Conservation (phyloP, 2,329 filamentous ascomycete genomes). For the Fusarium incarnatum region DNA sequence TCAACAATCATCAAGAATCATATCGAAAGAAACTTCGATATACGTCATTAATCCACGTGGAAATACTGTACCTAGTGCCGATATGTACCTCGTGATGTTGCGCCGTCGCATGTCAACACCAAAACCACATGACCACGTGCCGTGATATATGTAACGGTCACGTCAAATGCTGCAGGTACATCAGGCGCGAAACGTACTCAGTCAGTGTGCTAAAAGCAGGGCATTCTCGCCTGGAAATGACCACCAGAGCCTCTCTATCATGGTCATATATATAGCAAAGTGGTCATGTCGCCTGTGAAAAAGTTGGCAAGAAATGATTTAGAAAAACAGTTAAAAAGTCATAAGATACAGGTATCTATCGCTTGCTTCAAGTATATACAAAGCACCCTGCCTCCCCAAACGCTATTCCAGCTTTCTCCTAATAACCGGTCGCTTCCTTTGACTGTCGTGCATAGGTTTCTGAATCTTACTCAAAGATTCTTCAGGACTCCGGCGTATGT, state of each 20-base stretch:
- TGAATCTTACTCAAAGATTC: slow-evolving; percentile 61
- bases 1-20: slow-evolving; percentile 24
- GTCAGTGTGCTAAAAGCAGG: slow-evolving; percentile 38
- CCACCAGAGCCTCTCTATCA: slow-evolving; percentile 23
- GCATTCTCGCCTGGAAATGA: slow-evolving; percentile 42
- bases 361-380: slow-evolving; percentile 56
- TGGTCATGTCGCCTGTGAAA: slow-evolving; percentile 34
- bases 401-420: slow-evolving; percentile 57
- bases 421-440: slow-evolving; percentile 56
- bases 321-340: slow-evolving; percentile 50
- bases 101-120: slow-evolving; percentile 43
- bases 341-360: slow-evolving; percentile 56
- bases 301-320: slow-evolving; percentile 21
- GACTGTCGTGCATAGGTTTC: slow-evolving; percentile 58
- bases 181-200: slow-evolving; percentile 46
- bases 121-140: slow-evolving; percentile 45
- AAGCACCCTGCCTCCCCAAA: slow-evolving; percentile 45
- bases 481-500: slow-evolving; percentile 60
- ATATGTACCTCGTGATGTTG: slow-evolving; percentile 37
- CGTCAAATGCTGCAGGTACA: slow-evolving; percentile 30
- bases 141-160: slow-evolving; percentile 41
- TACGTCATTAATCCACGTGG: slow-evolving; percentile 43
- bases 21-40: slow-evolving; percentile 4
- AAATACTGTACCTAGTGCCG: slow-evolving; percentile 14
- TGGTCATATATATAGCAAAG: slow-evolving; percentile 20